These are phyloP conservation scores for Aureobasidium sp. DNA, from an alignment of 2,329 filamentous ascomycete genomes.

Conservation along the genomic window DNA sequence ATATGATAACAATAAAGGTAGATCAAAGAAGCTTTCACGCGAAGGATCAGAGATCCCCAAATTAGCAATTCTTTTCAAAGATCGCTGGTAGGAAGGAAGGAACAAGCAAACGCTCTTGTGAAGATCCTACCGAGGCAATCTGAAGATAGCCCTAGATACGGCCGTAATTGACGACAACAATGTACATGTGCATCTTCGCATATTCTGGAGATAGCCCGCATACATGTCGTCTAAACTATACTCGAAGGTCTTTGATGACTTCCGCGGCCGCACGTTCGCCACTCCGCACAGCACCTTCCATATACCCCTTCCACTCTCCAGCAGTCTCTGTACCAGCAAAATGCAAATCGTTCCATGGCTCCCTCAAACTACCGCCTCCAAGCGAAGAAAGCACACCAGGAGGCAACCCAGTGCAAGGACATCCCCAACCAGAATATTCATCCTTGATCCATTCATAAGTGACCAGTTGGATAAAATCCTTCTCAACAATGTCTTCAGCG, in stretches of 20 bases:
- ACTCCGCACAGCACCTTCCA: slow-evolving; percentile 48
- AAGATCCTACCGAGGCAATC: background rate
- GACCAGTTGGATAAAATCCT: slow-evolving; percentile 18
- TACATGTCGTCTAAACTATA: background rate
- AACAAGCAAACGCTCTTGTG: background rate
- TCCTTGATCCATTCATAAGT: slow-evolving; percentile 24
- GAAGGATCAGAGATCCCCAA: too few species aligned
- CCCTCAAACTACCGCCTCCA: slow-evolving; percentile 17
- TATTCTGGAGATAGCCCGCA: too few species aligned
- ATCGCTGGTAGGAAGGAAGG: background rate
- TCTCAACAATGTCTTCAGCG: background rate
- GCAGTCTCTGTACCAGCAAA: slow-evolving; percentile 50
- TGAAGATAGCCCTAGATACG: background rate
- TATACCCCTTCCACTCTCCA: slow-evolving; percentile 48
- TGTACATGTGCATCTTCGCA: too few species aligned
- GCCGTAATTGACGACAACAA: background rate
- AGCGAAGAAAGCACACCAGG: background rate
- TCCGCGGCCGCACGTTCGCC: slow-evolving; percentile 43
- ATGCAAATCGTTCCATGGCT: slow-evolving; percentile 33
- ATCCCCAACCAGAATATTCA: background rate
- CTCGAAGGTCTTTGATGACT: slow-evolving; percentile 27
- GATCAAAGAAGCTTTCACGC: too few species aligned
- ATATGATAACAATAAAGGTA: too few species aligned
- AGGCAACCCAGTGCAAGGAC: slow-evolving; percentile 2
- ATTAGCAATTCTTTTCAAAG: background rate